phyloP scores from a whole-genome alignment of 176 grass and related monocot genomes.

The Triticum turgidum region DNA sequence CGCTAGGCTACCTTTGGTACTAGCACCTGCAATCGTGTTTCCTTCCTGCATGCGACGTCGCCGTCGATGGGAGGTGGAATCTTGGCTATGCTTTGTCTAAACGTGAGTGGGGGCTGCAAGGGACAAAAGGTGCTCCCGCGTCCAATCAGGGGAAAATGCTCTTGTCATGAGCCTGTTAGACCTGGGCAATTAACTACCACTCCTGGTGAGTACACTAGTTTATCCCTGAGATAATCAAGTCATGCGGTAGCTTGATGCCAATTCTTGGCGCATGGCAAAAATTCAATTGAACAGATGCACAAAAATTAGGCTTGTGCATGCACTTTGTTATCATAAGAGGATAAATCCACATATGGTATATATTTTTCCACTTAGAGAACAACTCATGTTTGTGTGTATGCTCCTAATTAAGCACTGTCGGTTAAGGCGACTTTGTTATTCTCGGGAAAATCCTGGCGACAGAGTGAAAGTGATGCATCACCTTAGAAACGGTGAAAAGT shows the following conservation, averaged over 20 bases:
- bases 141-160: too few species aligned
- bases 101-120: too few species aligned
- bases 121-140: too few species aligned
- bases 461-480: neutral
- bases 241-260: neutral
- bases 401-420: neutral
- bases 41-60: too few species aligned
- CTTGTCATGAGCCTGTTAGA: too few species aligned
- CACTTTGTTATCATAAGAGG: neutral
- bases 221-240: neutral
- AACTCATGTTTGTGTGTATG: neutral
- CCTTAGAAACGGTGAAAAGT: neutral
- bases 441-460: neutral
- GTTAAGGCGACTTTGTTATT: neutral
- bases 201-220: neutral
- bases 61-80: too few species aligned
- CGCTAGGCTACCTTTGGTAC: too few species aligned
- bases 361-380: neutral
- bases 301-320: neutral
- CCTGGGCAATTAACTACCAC: neutral
- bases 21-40: too few species aligned
- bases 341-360: neutral
- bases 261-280: too few species aligned
- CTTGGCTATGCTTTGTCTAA: too few species aligned
- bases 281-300: neutral